phyloP scores from a whole-genome alignment of 192 early-diverging fungal species.

The Podila horticola region DNA sequence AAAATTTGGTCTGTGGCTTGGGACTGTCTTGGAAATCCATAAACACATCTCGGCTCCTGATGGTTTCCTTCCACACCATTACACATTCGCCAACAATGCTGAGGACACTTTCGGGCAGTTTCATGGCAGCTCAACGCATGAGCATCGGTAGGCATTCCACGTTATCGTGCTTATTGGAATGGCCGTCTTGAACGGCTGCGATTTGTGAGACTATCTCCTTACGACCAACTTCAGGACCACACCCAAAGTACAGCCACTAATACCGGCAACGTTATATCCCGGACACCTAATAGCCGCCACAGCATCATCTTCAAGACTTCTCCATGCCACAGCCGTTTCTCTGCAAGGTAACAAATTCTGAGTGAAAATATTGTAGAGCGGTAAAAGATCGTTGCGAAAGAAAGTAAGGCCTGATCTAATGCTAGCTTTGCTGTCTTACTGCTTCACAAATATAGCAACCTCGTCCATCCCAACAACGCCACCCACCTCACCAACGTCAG shows the following conservation, averaged over 20 bases:
- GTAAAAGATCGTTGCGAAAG: neutral
- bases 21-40: too few species aligned
- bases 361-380: neutral
- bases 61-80: too few species aligned
- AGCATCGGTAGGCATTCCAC: neutral
- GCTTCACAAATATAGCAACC: neutral
- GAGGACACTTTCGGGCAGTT: neutral
- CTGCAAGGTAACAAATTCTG: neutral
- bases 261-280: neutral
- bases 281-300: neutral
- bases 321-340: neutral
- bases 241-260: neutral
- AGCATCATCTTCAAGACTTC: neutral
- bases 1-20: too few species aligned
- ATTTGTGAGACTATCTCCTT: neutral
- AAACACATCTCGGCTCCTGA: too few species aligned
- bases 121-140: slow-evolving; percentile 2
- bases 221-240: neutral
- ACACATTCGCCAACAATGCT: neutral
- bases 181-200: neutral
- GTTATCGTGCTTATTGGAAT: neutral
- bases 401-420: neutral
- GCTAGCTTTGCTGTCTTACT: neutral
- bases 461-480: slow-evolving; percentile 15
- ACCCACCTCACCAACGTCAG: slow-evolving; percentile 9